Base-by-base conservation (phyloP, 495 filamentous ascomycete species). In the Penicillium pulvis region DNA sequence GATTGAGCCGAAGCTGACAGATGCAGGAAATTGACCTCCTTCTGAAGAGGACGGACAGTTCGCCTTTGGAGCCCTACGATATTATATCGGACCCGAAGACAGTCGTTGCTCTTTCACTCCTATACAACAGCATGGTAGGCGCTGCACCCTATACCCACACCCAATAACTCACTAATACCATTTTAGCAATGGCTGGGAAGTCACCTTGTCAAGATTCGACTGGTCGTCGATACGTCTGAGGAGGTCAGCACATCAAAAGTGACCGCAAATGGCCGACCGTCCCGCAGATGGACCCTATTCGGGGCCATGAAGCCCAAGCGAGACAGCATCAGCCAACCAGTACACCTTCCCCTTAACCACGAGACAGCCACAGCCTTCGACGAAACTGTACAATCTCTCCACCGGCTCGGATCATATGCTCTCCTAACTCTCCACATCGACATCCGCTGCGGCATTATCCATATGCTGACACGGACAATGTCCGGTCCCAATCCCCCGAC, bases 41-140 rank as follows among this genome's bases (percentile, higher is more conserved):
- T 9, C 80, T 93, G 36, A 71, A 77, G 36, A 80, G 79, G 53
- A 88, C 88, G 17, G 86, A 84, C 44, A 82, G 85, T 42, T 76
- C 78, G 35, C 80, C 83, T 24, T 72, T 96, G 26, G 85, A 89
- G 43, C 78, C 86, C 3, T 85, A 85, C 63, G 91, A 96, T 66
- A 85, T 99, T 41, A 92, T 99, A 63, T 85, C 86, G 4, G 95
- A 99, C 64, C 84, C 89, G 19, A 94, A 97, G 65, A 87, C 87
- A 2, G 88, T 97, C 31, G 81, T 87, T 48, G 85, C 90, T 11
- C 75, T 98, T 35, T 97, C 91, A 59, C 83, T 97, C 47, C 80
- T 99, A 20, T 92, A 94, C 68, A 96, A 90, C 57, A 97, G 93
- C 80, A 96, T 97, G 93, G 82, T 82, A 59, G 59, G 72, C 14